Conservation (phyloP, 2,329 filamentous ascomycete species). For the Ilyonectria robusta region DNA sequence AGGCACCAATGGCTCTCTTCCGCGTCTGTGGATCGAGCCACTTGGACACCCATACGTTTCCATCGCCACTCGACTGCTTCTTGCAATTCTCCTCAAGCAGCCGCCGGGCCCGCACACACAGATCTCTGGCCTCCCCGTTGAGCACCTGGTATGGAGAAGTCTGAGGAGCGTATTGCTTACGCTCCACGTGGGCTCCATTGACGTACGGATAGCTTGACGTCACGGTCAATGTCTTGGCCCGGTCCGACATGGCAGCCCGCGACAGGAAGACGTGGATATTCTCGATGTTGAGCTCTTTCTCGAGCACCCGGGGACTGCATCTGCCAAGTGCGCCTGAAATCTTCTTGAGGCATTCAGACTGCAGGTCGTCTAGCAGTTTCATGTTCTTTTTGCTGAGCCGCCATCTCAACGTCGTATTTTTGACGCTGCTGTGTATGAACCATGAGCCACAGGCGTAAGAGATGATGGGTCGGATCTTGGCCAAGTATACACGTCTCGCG, state of each 20-base stretch:
- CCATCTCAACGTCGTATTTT: not conserved
- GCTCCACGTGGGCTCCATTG: not conserved
- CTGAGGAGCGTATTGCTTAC: not conserved
- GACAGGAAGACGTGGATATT: constrained; percentile 4
- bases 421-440: not conserved
- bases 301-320: not conserved
- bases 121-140: not conserved
- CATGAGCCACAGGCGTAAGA: constrained; percentile 21
- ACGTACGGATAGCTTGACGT: not conserved
- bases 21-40: constrained; percentile 7
- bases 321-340: not conserved
- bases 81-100: not conserved
- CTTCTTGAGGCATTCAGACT: constrained; percentile 13
- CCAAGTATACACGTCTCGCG: constrained; percentile 7
- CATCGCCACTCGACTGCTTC: not conserved
- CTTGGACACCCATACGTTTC: not conserved
- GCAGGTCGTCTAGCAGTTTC: not conserved
- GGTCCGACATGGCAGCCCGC: not conserved
- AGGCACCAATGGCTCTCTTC: not conserved
- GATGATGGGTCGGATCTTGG: constrained; percentile 20
- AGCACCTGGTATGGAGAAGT: not conserved
- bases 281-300: constrained; percentile 28
- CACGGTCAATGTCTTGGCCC: constrained; percentile 1
- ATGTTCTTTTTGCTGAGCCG: not conserved
- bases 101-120: not conserved